phyloP scores from a whole-genome alignment of 139 green algal genomes.

The Volvox africanus region DNA sequence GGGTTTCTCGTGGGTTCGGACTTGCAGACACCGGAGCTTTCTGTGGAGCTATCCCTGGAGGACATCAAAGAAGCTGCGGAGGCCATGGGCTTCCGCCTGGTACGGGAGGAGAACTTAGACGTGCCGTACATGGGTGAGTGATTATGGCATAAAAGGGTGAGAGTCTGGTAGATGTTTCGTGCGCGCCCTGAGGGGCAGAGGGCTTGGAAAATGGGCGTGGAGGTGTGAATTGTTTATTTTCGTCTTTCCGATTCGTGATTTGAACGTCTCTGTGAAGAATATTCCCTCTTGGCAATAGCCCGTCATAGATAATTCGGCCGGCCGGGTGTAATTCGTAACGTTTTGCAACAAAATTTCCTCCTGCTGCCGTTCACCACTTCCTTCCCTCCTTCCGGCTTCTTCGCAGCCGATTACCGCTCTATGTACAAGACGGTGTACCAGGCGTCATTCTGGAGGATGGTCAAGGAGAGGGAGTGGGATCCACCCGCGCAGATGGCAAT shows the following conservation, averaged over 20 bases:
- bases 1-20: too few relatives aligned
- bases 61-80: slow-evolving; percentile 73
- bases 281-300: too few relatives aligned
- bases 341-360: too few relatives aligned
- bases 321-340: too few relatives aligned
- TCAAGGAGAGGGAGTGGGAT: slow-evolving; percentile 46
- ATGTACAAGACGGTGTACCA: slow-evolving; percentile 75
- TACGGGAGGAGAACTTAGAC: slow-evolving; percentile 58
- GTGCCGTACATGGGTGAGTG: slow-evolving; percentile 73
- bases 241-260: too few relatives aligned
- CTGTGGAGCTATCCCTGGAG: slow-evolving; percentile 83
- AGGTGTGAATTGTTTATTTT: too few relatives aligned
- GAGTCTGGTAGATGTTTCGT: too few relatives aligned
- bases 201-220: too few relatives aligned
- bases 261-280: too few relatives aligned
- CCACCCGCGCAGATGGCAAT: not conserved
- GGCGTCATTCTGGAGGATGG: slow-evolving; percentile 63
- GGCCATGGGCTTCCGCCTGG: slow-evolving; percentile 67
- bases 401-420: slow-evolving; percentile 61
- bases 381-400: not conserved
- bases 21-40: slow-evolving; percentile 63
- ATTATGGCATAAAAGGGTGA: too few relatives aligned
- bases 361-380: not conserved
- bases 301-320: too few relatives aligned
- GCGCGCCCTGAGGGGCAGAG: too few relatives aligned